A percentile compares a stretch with the other conserved stretches of the same genome.
Conservation (phyloP, 495 filamentous ascomycete genomes). For the Usnea hakonensis region DNA sequence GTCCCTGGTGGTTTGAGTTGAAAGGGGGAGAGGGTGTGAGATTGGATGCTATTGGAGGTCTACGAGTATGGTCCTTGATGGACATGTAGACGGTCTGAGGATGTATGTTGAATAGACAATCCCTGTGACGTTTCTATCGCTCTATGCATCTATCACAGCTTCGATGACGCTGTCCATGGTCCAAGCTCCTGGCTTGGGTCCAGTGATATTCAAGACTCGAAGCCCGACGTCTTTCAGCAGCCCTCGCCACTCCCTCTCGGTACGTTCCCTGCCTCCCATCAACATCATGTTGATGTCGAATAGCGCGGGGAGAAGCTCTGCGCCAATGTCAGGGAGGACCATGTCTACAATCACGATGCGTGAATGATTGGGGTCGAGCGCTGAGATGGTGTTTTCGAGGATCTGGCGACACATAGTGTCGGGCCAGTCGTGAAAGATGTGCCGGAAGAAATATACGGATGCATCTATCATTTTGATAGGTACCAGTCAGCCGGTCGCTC, state of each 20-base stretch:
- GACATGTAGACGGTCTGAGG: no score
- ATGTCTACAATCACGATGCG: conserved; percentile 4
- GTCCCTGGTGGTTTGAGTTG: no score
- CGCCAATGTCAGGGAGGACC: background rate
- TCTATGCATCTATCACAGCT: no score
- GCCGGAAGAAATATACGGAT: conserved; percentile 16
- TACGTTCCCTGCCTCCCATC: conserved; percentile 2
- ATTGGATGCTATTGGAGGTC: no score
- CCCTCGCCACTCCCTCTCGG: conserved; percentile 4
- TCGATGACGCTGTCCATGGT: background rate
- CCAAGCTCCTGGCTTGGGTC: background rate
- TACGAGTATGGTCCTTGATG: no score
- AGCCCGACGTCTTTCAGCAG: conserved; percentile 1
- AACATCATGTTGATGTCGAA: conserved; percentile 7
- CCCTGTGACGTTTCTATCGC: no score
- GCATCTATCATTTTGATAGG: conserved; percentile 1
- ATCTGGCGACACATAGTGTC: conserved; percentile 12
- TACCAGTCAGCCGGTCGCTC: no score
- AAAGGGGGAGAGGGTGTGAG: no score
- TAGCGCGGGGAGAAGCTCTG: background rate
- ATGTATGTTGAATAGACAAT: no score
- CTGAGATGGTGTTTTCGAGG: conserved; percentile 4
- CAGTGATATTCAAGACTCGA: background rate
- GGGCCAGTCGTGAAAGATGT: conserved; percentile 22
- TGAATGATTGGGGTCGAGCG: background rate